Percentiles rank a stretch among this genome's conserved stretches.
phyloP scores from a whole-genome alignment of 1,139 yeast genomes.

The Torulaspora pretoriensis region DNA sequence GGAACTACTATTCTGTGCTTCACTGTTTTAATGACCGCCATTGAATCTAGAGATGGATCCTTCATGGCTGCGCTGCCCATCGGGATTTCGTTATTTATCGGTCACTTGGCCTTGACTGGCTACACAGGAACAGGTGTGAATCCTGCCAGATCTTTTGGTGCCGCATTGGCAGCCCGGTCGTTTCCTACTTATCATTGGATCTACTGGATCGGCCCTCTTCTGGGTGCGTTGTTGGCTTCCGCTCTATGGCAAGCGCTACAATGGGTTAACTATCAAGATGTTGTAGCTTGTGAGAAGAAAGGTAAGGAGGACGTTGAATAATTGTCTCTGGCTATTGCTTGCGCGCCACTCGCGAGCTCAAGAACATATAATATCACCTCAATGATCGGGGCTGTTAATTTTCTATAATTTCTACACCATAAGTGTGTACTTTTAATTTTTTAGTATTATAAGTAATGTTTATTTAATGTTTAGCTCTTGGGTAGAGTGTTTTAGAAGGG shows the following conservation, averaged over 20 bases:
- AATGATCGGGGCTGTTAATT: no score
- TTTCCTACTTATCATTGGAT: constrained; percentile 90
- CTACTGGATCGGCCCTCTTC: constrained; percentile 82
- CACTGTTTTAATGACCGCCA: constrained; percentile 79
- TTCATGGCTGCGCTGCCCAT: constrained; percentile 79
- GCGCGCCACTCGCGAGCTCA: no score
- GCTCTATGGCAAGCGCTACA: constrained; percentile 66
- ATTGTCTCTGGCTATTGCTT: no score
- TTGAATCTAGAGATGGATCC: constrained; percentile 74
- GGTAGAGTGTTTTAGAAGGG: no score
- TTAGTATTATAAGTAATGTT: no score
- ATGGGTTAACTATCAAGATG: constrained; percentile 57
- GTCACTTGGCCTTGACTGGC: constrained; percentile 76
- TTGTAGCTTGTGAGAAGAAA: constrained; percentile 16
- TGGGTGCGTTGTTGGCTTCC: constrained; percentile 66
- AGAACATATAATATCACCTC: no score
- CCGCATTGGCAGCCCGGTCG: constrained; percentile 62
- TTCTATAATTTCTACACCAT: no score
- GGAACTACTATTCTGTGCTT: constrained; percentile 70
- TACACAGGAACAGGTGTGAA: constrained; percentile 90
- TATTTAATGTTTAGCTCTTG: no score
- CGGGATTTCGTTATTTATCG: constrained; percentile 78
- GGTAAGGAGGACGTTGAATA: not conserved
- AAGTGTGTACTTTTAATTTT: no score
- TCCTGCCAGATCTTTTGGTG: constrained; percentile 90